Evolutionary conservation across 208 protist genomes (phyloP), one percentile per base, ranked within the genome.

Genomic region (Leishmania gerbilli): DNA sequence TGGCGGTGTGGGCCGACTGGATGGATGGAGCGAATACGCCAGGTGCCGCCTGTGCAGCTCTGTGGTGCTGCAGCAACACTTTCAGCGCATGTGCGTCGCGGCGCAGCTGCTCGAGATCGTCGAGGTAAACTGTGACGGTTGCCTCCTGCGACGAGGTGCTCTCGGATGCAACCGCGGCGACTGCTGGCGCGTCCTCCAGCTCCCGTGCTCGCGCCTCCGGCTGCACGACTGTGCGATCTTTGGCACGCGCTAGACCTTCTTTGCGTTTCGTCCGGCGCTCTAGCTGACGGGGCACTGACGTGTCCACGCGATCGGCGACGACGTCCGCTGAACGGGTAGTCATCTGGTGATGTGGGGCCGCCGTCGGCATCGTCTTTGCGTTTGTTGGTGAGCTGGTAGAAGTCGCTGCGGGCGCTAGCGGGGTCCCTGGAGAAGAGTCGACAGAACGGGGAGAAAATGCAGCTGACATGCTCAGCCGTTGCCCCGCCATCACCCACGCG

Each of bases 191-290:
- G 62, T 34, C 13, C 62, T 7, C n/a, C 62, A 82, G 45, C 79
- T 82, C 79, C 27, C 21, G 71, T 74, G 71, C 60, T 21, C 71
- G 79, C 31, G 15, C 8, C 27, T 82, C 51, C 7, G 77, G 60
- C 60, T 82, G 79, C 17, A 19, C 62, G 24, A 77, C 62, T 17
- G 58, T 82, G 31, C 45, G 37, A 15, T 65, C 72, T 34, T 53
- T 77, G 71, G 67, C n/a, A 9, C 56, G 71, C 5, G 76, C 1
- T 51, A 77, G n/a, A 15, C 8, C 31, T 31, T 21, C 31, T 1
- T 40, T 31, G 9, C 31, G n/a, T n/a, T 37, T n/a, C 13, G 6
- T 7, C 27, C n/a, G n/a, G 15, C 62, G 6, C 7, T 67, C 11
- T 11, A 15, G n/a, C 62, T 40, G n/a, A 37, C 15, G 62, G 13